Base-by-base conservation (phyloP, 108 stramenopile genomes). In the Discostella pseudostelligera region DNA sequence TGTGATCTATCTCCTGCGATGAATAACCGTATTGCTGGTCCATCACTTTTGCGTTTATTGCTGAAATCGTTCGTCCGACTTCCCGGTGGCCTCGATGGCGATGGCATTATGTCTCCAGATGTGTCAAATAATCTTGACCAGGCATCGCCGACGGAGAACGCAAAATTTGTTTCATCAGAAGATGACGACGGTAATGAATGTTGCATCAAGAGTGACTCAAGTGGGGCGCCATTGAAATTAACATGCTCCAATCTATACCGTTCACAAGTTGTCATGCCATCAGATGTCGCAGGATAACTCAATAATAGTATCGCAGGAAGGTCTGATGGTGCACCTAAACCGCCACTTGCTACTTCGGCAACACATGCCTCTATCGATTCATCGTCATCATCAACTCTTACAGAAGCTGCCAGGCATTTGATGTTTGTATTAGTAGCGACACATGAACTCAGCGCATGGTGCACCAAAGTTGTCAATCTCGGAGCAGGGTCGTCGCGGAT, bases 1-100 rank as follows among this genome's bases (percentile, higher is more conserved):
- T 90, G 81, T 37, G 89, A 88, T 35, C 85, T 80, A 82, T 94
- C 94, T 1, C 94, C 94, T 1, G 93, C 87, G 21, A 94, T 74
- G 76, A 96, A 94, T 37, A 97, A 70, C 21, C 86, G 69, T 16
- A 87, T 45, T 1, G 84, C 74, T 16, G 77, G 61, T 35, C 59
- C 74, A 19, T 0, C 39, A 46, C 19, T 60, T 1, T 17, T 42
- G 4, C 3, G 13, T 4, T 51, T 43, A 17, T 21, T 37, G 19
- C 14, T 53, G n/a, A 16, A 0, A 36, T n/a, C 11, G 16, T 44
- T 22, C 29, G n/a, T 49, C 66, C 35, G 16, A 54, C 36, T 19
- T 22, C 1, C 28, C n/a, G n/a, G n/a, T n/a, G n/a, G n/a, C 16
- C 45, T n/a, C 32, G 59, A 17, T 57, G 25, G 32, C 3, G 61